Evolutionary conservation across 495 filamentous ascomycete species (phyloP), one percentile per base, ranked within the genome.

Genomic region (Xylaria acuta): DNA sequence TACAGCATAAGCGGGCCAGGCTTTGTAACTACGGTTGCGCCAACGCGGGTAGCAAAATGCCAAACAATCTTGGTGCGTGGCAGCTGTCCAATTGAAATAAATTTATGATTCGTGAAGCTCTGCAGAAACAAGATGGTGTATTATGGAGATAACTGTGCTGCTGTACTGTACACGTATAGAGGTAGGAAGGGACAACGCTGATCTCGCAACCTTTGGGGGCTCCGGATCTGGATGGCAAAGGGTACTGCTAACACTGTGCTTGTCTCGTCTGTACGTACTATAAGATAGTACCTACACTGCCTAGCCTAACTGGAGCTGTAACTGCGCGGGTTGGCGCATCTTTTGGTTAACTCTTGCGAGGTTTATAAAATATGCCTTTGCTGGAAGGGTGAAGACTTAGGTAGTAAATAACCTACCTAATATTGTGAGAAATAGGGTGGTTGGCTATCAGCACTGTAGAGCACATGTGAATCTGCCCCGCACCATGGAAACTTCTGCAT

Each of bases 21-120:
- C 49, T 25, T 41, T 27, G 12, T 2, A 12, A 30, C 11, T 59
- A 59, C 9, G 16, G 30, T n/a, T n/a, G 54, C 30, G 18, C 54
- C 8, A 34, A n/a, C n/a, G 30, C 53, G 54, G 54, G 54, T 34
- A 59, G 30, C 16, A 5, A 54, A 54, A 32, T 56, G 53, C 53
- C 27, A 30, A 32, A 56, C 27, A 53, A 38, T 38, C 20, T 60
- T 60, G 34, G 58, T n/a, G 7, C 18, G 32, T 60, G 18, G 38
- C 51, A 56, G 14, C 51, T 56, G 51, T 32, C 51, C 25, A 30
- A 38, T 20, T 60, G 18, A 38, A 60, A n/a, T 20, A 18, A 18
- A n/a, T 60, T 5, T n/a, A n/a, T 60, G 58, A 60, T 60, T 60
- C 58, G 58, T 60, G 58, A 60, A 22, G 58, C 32, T n/a, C 27